These are phyloP conservation scores for Colletotrichum ledebouriae DNA, from an alignment of 2,329 filamentous ascomycete genomes.

Conservation along the genomic window DNA sequence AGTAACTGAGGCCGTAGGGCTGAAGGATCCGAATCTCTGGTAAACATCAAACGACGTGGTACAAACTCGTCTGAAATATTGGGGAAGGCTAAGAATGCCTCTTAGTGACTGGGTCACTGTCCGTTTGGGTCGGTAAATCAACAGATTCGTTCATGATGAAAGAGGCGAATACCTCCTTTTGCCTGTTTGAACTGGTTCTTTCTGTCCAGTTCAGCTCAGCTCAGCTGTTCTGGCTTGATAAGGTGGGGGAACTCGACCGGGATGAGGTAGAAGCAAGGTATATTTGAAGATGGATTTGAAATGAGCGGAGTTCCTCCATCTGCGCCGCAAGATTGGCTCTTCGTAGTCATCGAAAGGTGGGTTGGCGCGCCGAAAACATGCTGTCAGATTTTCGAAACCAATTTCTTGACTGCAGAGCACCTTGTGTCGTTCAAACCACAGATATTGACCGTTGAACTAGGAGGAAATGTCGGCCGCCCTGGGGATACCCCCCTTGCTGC, in stretches of 20 bases:
- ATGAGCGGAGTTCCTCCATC: slow-evolving; percentile 27
- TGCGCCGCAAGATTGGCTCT: slow-evolving; percentile 18
- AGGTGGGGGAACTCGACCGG: slow-evolving; percentile 23
- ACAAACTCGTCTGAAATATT: slow-evolving; percentile 14
- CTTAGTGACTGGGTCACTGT: not conserved
- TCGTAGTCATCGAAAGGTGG: slow-evolving; percentile 13
- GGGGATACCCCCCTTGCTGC: slow-evolving; percentile 30
- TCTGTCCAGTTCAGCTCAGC: slow-evolving; percentile 7
- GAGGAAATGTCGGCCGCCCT: slow-evolving; percentile 32
- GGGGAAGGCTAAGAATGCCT: not conserved
- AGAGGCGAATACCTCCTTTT: not conserved
- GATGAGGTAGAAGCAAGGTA: not conserved
- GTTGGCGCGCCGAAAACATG: slow-evolving; percentile 11
- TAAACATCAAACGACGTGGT: slow-evolving; percentile 22
- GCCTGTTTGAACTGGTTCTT: not conserved
- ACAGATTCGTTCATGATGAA: not conserved
- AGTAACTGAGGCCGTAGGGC: slow-evolving; percentile 29
- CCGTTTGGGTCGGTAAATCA: slow-evolving; percentile 3
- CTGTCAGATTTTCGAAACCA: slow-evolving; percentile 31
- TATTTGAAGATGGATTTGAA: not conserved
- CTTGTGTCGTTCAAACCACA: not conserved
- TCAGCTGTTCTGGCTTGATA: slow-evolving; percentile 1
- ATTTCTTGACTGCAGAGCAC: slow-evolving; percentile 14
- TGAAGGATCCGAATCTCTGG: slow-evolving; percentile 37
- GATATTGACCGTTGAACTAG: not conserved